These are phyloP conservation scores for Aspergillus brunneoviolaceus DNA, from an alignment of 2,329 filamentous ascomycete genomes.

Conservation along the genomic window DNA sequence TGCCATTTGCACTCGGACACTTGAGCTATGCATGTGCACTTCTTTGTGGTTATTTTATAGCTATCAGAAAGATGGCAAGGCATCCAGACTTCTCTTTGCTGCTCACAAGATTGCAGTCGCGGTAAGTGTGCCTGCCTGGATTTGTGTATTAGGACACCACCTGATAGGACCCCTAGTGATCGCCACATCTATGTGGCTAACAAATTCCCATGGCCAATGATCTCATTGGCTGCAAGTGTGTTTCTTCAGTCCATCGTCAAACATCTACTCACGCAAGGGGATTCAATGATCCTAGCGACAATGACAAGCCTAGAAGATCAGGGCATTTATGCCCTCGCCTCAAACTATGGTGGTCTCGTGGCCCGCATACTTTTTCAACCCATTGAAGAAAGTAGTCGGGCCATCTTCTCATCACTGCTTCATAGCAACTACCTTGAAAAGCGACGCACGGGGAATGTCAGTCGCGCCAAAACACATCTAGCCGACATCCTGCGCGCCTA, in stretches of 20 bases:
- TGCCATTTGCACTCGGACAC: constrained; percentile 89
- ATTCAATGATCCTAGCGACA: constrained; percentile 80
- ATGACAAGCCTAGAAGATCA: constrained; percentile 77
- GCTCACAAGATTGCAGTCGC: constrained; percentile 43
- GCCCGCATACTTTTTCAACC: constrained; percentile 91
- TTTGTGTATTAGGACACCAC: neutral
- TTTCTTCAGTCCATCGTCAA: constrained; percentile 88
- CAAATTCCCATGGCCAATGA: constrained; percentile 68
- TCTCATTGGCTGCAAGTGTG: constrained; percentile 75
- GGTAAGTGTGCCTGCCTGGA: constrained; percentile 33
- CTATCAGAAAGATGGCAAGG: constrained; percentile 58
- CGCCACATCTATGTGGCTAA: constrained; percentile 52
- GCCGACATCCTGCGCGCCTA: constrained; percentile 67
- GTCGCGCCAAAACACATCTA: constrained; percentile 34
- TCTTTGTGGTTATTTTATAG: constrained; percentile 66
- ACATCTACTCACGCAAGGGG: constrained; percentile 89
- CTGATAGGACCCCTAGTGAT: constrained; percentile 22
- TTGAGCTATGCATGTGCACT: constrained; percentile 70
- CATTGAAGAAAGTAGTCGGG: constrained; percentile 88
- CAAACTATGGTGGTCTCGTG: constrained; percentile 88
- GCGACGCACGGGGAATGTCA: constrained; percentile 19
- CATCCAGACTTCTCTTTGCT: constrained; percentile 68
- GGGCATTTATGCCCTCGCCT: constrained; percentile 87
- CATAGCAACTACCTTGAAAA: constrained; percentile 35
- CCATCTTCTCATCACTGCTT: constrained; percentile 82